phyloP scores from a whole-genome alignment of 345 rosid species.

The Syzygium jambos region DNA sequence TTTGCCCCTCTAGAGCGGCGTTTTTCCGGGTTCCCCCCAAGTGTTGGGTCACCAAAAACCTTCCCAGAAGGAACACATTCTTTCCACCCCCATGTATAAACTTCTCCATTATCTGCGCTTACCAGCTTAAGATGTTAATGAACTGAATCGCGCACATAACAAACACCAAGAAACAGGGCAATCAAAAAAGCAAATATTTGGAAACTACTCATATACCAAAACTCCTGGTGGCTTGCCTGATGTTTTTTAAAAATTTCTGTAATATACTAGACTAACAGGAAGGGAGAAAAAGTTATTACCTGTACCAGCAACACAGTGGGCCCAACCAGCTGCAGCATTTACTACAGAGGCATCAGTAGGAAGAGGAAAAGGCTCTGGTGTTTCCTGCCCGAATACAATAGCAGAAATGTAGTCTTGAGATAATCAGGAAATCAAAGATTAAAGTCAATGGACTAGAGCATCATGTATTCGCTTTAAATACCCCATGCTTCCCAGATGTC shows the following conservation, averaged over 20 bases:
- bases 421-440: not conserved
- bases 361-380: constrained; percentile 90
- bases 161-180: not conserved
- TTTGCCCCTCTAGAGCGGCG: constrained; percentile 43
- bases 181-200: not conserved
- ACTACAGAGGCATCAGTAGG: constrained; percentile 60
- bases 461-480: constrained; percentile 10
- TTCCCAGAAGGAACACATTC: constrained; percentile 96
- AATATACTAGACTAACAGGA: not conserved
- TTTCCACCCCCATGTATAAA: constrained; percentile 99
- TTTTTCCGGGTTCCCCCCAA: constrained; percentile 26
- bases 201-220: not conserved
- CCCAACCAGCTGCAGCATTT: constrained; percentile 95
- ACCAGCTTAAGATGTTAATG: not conserved
- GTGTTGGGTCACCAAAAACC: constrained; percentile 45
- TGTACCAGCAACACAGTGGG: constrained; percentile 86
- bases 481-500: constrained; percentile 97
- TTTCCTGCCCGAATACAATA: constrained; percentile 43
- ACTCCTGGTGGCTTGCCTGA: not conserved
- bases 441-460: not conserved
- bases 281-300: constrained; percentile 30
- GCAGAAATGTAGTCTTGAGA: not conserved
- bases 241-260: not conserved
- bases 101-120: constrained; percentile 55
- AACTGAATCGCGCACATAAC: not conserved